These are phyloP conservation scores for Endoconidiophora laricicola DNA, from an alignment of 2,329 filamentous ascomycete species.

Conservation along the genomic window DNA sequence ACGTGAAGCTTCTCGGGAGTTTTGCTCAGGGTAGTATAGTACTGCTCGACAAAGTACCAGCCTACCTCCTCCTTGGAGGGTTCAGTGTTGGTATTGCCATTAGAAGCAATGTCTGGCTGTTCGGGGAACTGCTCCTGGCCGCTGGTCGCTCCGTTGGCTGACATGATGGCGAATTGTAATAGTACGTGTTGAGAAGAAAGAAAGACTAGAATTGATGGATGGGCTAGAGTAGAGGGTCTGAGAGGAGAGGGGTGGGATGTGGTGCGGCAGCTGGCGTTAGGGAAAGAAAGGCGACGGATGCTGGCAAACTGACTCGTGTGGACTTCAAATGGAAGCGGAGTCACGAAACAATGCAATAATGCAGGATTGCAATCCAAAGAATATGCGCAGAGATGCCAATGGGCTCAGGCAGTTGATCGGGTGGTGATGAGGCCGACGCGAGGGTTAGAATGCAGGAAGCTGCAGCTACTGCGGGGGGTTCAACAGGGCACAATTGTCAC, in stretches of 20 bases:
- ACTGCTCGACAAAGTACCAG: slow-evolving; percentile 99
- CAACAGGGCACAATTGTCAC: not conserved
- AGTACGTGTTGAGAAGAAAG: slow-evolving; percentile 1
- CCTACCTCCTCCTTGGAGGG: slow-evolving; percentile 82
- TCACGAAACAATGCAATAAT: not conserved
- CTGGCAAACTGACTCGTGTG: not conserved
- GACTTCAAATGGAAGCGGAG: not conserved
- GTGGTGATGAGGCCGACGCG: slow-evolving; percentile 1
- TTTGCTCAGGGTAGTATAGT: slow-evolving; percentile 95
- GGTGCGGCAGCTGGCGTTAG: not conserved
- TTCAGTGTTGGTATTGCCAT: slow-evolving; percentile 23
- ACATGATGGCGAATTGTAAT: slow-evolving; percentile 25
- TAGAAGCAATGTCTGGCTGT: slow-evolving; percentile 16
- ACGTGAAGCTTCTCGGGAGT: slow-evolving; percentile 82
- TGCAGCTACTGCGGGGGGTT: slow-evolving; percentile 12
- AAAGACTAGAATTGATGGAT: slow-evolving; percentile 1
- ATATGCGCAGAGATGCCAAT: slow-evolving; percentile 1
- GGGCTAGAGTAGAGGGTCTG: not conserved
- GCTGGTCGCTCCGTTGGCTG: slow-evolving; percentile 39
- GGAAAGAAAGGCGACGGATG: not conserved
- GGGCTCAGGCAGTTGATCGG: not conserved
- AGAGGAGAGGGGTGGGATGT: not conserved
- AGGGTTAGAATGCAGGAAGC: slow-evolving; percentile 7
- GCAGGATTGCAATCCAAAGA: not conserved
- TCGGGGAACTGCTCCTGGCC: slow-evolving; percentile 25